phyloP scores from a whole-genome alignment of 1,284 basidiomycete genomes.

The Rhodotorula sp. region DNA sequence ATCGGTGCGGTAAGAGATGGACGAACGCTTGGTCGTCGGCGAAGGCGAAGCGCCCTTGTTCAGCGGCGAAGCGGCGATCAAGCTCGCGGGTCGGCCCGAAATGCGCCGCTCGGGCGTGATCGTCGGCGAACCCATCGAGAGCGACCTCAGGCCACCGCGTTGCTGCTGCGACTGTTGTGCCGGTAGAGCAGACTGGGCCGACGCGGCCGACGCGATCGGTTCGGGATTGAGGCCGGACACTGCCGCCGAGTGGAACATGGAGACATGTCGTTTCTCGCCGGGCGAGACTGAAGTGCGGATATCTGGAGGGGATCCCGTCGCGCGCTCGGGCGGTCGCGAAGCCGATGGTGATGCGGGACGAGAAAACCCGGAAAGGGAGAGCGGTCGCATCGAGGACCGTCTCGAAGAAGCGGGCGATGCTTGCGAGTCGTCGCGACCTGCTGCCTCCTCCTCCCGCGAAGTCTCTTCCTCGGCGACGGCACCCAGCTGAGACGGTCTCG shows the following conservation, averaged over 20 bases:
- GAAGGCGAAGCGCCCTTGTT: conserved; percentile 9
- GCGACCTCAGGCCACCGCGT: conserved; percentile 35
- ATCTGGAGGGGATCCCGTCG: conserved; percentile 17
- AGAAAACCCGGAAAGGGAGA: conserved; percentile 34
- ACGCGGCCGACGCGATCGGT: conserved; percentile 1
- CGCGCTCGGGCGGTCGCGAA: conserved; percentile 12
- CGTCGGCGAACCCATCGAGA: conserved; percentile 33
- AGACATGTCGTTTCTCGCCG: conserved; percentile 32
- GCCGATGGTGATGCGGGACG: conserved; percentile 11
- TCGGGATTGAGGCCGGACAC: conserved; percentile 20
- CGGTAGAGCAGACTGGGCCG: conserved; percentile 1
- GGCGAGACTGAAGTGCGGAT: conserved; percentile 20
- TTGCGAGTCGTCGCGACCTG: not conserved
- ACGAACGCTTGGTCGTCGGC: conserved; percentile 29
- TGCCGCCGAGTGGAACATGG: conserved; percentile 38
- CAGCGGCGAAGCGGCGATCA: conserved; percentile 7
- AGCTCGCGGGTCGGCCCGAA: conserved; percentile 5
- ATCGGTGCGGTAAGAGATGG: conserved; percentile 36
- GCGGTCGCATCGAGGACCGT: conserved; percentile 27
- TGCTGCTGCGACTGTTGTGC: not conserved
- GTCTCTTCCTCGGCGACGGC: not conserved
- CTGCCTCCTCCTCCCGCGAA: not conserved
- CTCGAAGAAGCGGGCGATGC: conserved; percentile 2
- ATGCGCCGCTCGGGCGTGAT: conserved; percentile 16
- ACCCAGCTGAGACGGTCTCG: not conserved